Evolutionary conservation across 306 rosid genomes (phyloP), one percentile per base, ranked within the genome.

Genomic region (Cucurbita argyrosperma): DNA sequence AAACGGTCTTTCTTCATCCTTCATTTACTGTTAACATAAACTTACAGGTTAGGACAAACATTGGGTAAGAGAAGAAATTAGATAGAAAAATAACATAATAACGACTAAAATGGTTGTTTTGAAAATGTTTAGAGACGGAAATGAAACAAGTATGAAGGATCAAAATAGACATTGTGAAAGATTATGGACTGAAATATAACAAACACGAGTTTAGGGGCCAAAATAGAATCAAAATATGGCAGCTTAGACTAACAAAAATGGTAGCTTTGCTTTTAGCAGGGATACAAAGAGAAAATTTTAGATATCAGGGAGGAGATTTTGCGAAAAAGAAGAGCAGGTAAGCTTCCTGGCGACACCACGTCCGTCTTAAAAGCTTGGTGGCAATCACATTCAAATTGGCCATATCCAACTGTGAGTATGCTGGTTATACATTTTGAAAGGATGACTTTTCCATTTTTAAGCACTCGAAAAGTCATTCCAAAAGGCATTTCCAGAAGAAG

Each of bases 301-400:
- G 98, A 93, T 79, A 85, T 90, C 66, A 77, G 99, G 78, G 99
- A 95, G 85, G 99, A 95, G 74, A 95, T 95, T 76, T 78, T 95
- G 74, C 90, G 99, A 72, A 95, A 95, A 89, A 95, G 99, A 81
- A 86, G 99, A 83, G 99, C 99, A 3, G 99, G 99, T 72, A 95
- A 95, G 74, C 99, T 95, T 84, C 99, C 99, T 14, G 96, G 99
- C 21, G 96, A 89, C 86, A 95, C 99, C 0, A 95, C 99, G 69
- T 95, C 99, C 14, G 99, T 95, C 60, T 83, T 95, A 21, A 95
- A 95, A 77, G 79, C 90, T 73, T 95, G 99, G 99, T 95, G 99
- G 99, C 91, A 89, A 77, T 85, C 97, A 75, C 99, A 95, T 83
- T 78, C 97, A 49, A 91, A 91, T 76, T 95, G 99, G 99, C 99